A percentile compares a stretch with the other conserved stretches of the same genome.
These are phyloP conservation scores for Termitomyces titanicus DNA, from an alignment of 768 basidiomycete species.

Conservation along the genomic window DNA sequence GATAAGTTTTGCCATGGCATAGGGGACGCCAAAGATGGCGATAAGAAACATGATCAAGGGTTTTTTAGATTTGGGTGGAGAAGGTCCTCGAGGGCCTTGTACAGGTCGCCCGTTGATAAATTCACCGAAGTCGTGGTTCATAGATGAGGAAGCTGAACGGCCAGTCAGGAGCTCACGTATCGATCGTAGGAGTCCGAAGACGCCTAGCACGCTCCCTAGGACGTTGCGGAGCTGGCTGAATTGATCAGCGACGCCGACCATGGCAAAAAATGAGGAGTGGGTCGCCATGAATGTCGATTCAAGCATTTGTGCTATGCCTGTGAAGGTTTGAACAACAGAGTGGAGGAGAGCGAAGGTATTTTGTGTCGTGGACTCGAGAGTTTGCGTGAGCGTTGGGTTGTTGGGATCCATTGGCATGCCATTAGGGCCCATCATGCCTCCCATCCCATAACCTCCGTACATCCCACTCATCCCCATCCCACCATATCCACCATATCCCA, in stretches of 20 bases:
- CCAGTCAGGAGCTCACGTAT: conserved; percentile 62
- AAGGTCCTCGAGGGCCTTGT: conserved; percentile 39
- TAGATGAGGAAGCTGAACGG: conserved; percentile 17
- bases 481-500: conserved; percentile 18
- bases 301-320: conserved; percentile 94
- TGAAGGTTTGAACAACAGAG: conserved; percentile 92
- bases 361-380: conserved; percentile 85
- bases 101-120: conserved; percentile 68
- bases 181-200: conserved; percentile 90
- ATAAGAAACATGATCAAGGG: conserved; percentile 92
- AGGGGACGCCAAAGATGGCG: conserved; percentile 90
- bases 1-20: conserved; percentile 88
- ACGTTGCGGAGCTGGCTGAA: conserved; percentile 89
- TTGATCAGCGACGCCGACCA: conserved; percentile 96
- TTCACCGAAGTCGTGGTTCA: conserved; percentile 70
- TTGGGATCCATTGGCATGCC: conserved; percentile 48
- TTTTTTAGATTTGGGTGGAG: conserved; percentile 70
- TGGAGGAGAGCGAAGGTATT: conserved; percentile 93
- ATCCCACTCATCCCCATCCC: conserved; percentile 33
- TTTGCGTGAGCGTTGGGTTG: conserved; percentile 73
- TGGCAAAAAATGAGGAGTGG: conserved; percentile 91
- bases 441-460: conserved; percentile 27
- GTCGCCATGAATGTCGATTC: conserved; percentile 98
- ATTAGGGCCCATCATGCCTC: conserved; percentile 40
- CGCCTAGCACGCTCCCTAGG: conserved; percentile 86